Conservation (phyloP, 306 rosid species). For the Cucurbita ficifolia region DNA sequence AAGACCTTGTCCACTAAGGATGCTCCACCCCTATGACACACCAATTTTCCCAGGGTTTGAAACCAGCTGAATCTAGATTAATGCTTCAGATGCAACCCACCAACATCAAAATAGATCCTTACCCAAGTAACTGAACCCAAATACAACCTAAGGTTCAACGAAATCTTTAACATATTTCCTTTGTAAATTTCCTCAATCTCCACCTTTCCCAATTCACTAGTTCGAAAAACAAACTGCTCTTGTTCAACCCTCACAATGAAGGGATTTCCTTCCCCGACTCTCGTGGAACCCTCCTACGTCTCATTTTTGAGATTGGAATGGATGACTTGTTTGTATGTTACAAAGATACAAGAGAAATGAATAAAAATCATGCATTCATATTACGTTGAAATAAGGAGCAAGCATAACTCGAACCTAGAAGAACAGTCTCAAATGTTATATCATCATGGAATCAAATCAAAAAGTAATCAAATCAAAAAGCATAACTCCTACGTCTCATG, state of each 20-base stretch:
- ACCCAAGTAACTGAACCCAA: background rate
- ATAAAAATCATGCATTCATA: background rate
- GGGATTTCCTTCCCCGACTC: no score
- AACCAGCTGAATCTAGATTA: background rate
- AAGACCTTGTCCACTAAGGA: background rate
- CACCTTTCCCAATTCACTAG: no score
- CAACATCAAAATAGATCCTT: background rate
- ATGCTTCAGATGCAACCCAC: background rate
- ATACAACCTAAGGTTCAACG: no score
- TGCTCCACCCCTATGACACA: no score
- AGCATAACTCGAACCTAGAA: background rate
- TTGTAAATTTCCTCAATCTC: no score
- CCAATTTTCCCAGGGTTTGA: no score
- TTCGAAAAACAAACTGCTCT: no score
- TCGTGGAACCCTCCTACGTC: no score
- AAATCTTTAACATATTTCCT: no score
- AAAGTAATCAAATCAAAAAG: no score
- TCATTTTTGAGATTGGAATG: background rate
- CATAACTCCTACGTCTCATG: no score
- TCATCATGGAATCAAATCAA: background rate
- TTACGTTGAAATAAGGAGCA: background rate
- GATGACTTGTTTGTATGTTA: background rate
- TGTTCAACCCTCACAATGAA: no score
- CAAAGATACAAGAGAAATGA: constrained; percentile 1
- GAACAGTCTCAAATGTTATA: background rate